These are phyloP conservation scores for Colletotrichum neosansevieriae DNA, from an alignment of 2,329 filamentous ascomycete species.

Conservation along the genomic window DNA sequence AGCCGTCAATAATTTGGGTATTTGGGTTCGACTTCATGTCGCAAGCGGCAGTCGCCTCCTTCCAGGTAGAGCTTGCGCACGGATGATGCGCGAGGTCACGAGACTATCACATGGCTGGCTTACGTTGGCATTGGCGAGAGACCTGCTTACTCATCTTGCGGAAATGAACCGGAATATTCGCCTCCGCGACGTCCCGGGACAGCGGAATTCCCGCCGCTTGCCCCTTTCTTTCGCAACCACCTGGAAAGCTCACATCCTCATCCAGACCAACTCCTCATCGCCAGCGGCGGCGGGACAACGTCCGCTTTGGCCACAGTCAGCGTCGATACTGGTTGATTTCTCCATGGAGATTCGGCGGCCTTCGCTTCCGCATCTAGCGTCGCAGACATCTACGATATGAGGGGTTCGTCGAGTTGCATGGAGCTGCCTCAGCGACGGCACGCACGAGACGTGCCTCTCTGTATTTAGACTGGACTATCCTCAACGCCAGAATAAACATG, in stretches of 20 bases:
- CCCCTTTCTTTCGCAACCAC: no score
- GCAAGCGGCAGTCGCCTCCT: conserved; percentile 8
- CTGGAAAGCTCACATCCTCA: no score
- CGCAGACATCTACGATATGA: no score
- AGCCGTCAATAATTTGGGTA: neutral
- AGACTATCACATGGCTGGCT: no score
- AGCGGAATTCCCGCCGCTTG: no score
- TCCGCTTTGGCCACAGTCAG: neutral
- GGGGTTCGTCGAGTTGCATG: no score
- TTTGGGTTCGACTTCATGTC: neutral
- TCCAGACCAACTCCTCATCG: no score
- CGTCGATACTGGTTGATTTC: neutral
- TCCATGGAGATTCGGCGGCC: neutral
- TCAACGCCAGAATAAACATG: neutral
- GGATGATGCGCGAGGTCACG: neutral
- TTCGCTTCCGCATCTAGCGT: neutral
- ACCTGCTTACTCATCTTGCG: no score
- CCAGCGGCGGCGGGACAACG: neutral
- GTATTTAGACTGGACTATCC: neutral
- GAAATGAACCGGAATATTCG: no score
- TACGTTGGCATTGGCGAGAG: no score
- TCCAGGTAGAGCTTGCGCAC: neutral
- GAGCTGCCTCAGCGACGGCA: neutral
- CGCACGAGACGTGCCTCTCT: neutral
- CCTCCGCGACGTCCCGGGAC: no score